Percentiles rank a stretch among this genome's conserved stretches.
phyloP scores from a whole-genome alignment of 345 rosid genomes.

The Chamaenerion angustifolium region DNA sequence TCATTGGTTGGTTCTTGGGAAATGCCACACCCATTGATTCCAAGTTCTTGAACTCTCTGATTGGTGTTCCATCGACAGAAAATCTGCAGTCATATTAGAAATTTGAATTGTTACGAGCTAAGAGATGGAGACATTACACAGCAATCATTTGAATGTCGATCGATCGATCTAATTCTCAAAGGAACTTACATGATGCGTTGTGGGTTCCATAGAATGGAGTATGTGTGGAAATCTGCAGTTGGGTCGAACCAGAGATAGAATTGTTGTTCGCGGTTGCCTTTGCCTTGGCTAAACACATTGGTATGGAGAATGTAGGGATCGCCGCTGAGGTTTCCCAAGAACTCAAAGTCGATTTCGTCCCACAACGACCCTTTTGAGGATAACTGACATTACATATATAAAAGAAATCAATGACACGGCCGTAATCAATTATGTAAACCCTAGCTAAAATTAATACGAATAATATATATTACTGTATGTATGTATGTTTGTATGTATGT shows the following conservation, averaged over 20 bases:
- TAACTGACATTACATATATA: constrained; percentile 16
- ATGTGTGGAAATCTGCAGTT: constrained; percentile 43
- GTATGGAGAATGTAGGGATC: constrained; percentile 59
- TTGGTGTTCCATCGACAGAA: constrained; percentile 42
- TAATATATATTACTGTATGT: no score
- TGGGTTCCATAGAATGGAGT: constrained; percentile 50
- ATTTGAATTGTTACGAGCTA: no score
- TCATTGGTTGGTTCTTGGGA: constrained; percentile 40
- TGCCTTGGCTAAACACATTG: constrained; percentile 41
- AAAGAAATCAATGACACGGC: not conserved
- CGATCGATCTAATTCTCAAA: no score
- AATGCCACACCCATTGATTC: constrained; percentile 32
- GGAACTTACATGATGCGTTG: constrained; percentile 32
- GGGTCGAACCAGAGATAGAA: constrained; percentile 60
- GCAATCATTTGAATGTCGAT: no score
- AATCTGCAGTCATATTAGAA: constrained; percentile 14
- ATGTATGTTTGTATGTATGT: no score
- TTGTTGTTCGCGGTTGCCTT: constrained; percentile 54
- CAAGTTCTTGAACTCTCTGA: constrained; percentile 51
- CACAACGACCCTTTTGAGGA: constrained; percentile 50
- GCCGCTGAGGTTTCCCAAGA: constrained; percentile 49
- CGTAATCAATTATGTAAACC: not conserved
- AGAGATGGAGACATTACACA: no score
- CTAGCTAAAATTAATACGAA: no score
- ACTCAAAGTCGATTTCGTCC: constrained; percentile 62